Base-by-base conservation (phyloP, 345 rosid genomes). In the Rhizophora apiculata region DNA sequence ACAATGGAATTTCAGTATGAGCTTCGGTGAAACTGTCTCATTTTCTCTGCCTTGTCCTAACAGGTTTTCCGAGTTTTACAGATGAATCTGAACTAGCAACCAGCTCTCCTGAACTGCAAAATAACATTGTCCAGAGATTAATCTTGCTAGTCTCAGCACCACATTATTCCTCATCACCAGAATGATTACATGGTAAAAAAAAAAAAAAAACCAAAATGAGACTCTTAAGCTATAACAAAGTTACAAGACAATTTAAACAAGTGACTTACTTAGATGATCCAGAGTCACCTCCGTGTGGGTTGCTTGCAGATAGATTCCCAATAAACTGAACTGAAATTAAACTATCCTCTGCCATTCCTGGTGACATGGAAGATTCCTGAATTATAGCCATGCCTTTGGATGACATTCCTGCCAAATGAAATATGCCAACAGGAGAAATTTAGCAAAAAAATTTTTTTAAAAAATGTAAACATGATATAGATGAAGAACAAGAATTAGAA, bases 381-480 rank as follows among this genome's bases (percentile, higher is more conserved):
- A 72, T 83, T 76, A 48, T 34, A 4, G 78, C n/a, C 21, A 79
- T 37, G 60, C 63, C 64, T 62, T 80, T 77, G 9, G 96, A 85
- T 32, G 88, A 78, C 82, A 88, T 80, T 68, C 92, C 99, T 92
- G 90, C 77, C 77, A 61, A 63, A 30, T 58, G 11, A 58, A 68
- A 11, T 56, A 3, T 27, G 29, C 31, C 26, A 5, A 56, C 13
- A 9, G 6, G 18, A 56, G 29, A 21, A 56, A 56, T 56, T 56
- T 24, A 56, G 60, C 60, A 10, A 56, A 56, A 22, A 21, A 46
- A 4, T 5, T 8, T 30, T 15, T 62, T 49, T 66, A 37, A 1
- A 19, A 15, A 15, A 49, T 20, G 61, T 1, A 6, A 60, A 8
- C 31, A 52, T 19, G 10, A 27, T 22, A 16, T 51, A 3, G 1